Conservation (phyloP, 78 protist species). For the Dictyostelium brefeldianum region DNA sequence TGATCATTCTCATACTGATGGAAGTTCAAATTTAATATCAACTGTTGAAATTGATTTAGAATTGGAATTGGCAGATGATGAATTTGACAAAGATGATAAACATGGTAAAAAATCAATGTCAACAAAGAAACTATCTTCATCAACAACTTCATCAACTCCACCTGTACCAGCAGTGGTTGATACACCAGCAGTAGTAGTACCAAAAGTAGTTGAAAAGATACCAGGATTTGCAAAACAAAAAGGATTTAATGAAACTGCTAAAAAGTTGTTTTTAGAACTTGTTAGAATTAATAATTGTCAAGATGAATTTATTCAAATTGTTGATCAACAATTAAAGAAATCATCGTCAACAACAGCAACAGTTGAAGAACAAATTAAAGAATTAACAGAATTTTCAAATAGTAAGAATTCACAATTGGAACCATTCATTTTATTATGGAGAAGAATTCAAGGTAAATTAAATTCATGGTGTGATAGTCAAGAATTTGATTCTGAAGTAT, state of each 20-base stretch:
- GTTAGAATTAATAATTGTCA: constrained; percentile 23
- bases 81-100: neutral
- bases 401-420: neutral
- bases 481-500: neutral
- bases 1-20: neutral
- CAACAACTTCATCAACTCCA: neutral
- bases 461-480: constrained; percentile 12
- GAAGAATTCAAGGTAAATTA: constrained; percentile 10
- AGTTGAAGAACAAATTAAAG: constrained; percentile 27
- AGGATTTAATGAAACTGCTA: neutral
- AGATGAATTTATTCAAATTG: neutral
- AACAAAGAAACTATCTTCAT: neutral
- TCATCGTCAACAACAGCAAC: neutral
- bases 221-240: neutral
- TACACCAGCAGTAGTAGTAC: neutral
- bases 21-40: too few relatives aligned
- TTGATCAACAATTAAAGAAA: neutral
- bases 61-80: neutral
- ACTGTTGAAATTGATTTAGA: too few relatives aligned
- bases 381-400: neutral
- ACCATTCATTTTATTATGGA: constrained; percentile 42
- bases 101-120: constrained; percentile 11
- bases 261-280: constrained; percentile 37
- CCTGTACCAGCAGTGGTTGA: neutral
- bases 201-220: neutral